A percentile compares a stretch with the other conserved stretches of the same genome.
phyloP scores from a whole-genome alignment of 305 asterid genomes.

The Fraxinus ornus region DNA sequence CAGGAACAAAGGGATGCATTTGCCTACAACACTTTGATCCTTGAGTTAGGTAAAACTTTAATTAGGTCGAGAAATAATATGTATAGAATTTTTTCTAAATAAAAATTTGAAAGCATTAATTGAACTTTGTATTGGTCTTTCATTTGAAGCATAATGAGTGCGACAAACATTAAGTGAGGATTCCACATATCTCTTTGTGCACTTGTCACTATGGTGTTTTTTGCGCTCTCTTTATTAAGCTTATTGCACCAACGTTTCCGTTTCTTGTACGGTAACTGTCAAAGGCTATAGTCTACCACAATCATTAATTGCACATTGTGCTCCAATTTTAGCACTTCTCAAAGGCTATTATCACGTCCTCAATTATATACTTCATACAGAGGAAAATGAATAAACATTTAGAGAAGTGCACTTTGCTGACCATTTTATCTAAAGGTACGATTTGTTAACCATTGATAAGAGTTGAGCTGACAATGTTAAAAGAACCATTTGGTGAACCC shows the following conservation, averaged over 20 bases:
- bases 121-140: neutral
- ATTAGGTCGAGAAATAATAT: neutral
- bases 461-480: neutral
- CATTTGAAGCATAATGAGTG: neutral
- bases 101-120: neutral
- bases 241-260: neutral
- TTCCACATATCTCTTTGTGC: neutral
- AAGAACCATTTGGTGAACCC: neutral
- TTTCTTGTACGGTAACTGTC: neutral
- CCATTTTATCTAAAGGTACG: neutral
- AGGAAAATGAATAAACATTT: neutral
- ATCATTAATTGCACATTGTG: too few species aligned
- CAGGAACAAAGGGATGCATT: neutral
- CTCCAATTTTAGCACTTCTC: neutral
- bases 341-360: neutral
- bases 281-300: neutral
- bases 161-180: neutral
- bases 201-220: neutral
- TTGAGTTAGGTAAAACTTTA: too few species aligned
- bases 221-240: neutral
- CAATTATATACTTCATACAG: neutral
- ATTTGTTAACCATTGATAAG: neutral
- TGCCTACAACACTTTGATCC: neutral
- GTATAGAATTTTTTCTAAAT: neutral
- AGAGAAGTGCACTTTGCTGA: neutral